Base-by-base conservation (phyloP, 768 basidiomycete genomes). In the Chiua virens region DNA sequence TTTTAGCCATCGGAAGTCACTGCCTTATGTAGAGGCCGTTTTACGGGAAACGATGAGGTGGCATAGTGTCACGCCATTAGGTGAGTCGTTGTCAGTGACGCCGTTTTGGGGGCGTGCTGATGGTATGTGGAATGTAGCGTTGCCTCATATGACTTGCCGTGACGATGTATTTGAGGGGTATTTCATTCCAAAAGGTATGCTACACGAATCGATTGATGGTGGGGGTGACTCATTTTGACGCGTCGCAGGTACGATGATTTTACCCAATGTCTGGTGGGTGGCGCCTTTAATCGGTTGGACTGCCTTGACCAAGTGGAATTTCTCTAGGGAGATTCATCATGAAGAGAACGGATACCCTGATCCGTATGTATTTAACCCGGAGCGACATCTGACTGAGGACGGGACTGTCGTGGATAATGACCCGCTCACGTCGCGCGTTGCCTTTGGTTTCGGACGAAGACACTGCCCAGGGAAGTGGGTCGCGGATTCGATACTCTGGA, bases 141-240 rank as follows among this genome's bases (percentile, higher is more conserved):
- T 69, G 28, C 66, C 66, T 39, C 68, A 63, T 37, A 57, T 58
- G 54, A 69, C 67, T 18, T 50, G 42, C 17, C 35, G 55, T 8
- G 77, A 80, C 41, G 79, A 81, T 52, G 59, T 70, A 4, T 80
- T 77, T 50, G 69, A 74, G 3, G 78, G 75, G 1, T 72, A 71
- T 52, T 63, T 61, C 39, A 69, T 74, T 35, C 73, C 74, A 15
- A 66, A 67, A 51, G 74, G 73, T 69, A 39, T 27, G 67, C 4
- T 30, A 5, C 36, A 15, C 1, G 37, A 45, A 18, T 28, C 41
- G 36, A 47, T 47, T 14, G 3, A 20, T 20, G 44, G 21, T 45
- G 30, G n/a, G 8, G 25, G 8, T 5, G 4, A 35, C 30, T 39
- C 8, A 18, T 54, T 17, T 35, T 57, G 44, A 63, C 37, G n/a